Base-by-base conservation (phyloP, 306 rosid genomes). In the Amphicarpaea edgeworthii region DNA sequence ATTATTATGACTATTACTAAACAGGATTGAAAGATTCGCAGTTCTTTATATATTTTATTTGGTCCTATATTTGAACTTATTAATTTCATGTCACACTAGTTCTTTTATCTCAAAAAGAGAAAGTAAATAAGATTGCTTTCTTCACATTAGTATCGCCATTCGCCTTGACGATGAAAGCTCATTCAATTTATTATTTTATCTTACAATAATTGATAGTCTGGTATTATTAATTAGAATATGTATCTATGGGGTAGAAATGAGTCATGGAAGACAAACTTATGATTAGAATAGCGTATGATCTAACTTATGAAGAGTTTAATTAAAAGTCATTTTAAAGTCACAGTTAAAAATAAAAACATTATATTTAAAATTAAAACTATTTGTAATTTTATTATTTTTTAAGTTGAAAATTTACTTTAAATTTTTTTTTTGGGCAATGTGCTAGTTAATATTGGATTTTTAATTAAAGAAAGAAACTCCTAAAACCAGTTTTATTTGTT, bases 21-120 rank as follows among this genome's bases (percentile, higher is more conserved):
- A 82, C 85, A 63, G 10, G 66, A 38, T 69, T 79, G 80, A 65
- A 64, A 20, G 24, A 45, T 70, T 82, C 15, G 8, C 3, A 6
- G 37, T 70, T 51, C 74, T 61, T 75, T 50, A 21, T n/a, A 23
- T 61, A 19, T 28, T 6, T 21, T 32, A 12, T 11, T 46, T 42
- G 61, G 0, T 64, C 59, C 59, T 50, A 9, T 50, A 38, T 72
- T 61, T 51, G 10, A 53, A 6, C 17, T 41, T n/a, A n/a, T n/a
- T n/a, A n/a, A n/a, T n/a, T 21, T n/a, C 6, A 37, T 23, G 20
- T n/a, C 37, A 21, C 40, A 12, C 23, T 0, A 57, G 28, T 40
- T 51, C 28, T 5, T 40, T 14, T 28, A 32, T 20, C 6, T 0
- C 4, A 28, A 57, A 24, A 55, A n/a, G 7, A 24, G 42, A 57